These are phyloP conservation scores for Septoria linicola DNA, from an alignment of 2,329 filamentous ascomycete species.

Conservation along the genomic window DNA sequence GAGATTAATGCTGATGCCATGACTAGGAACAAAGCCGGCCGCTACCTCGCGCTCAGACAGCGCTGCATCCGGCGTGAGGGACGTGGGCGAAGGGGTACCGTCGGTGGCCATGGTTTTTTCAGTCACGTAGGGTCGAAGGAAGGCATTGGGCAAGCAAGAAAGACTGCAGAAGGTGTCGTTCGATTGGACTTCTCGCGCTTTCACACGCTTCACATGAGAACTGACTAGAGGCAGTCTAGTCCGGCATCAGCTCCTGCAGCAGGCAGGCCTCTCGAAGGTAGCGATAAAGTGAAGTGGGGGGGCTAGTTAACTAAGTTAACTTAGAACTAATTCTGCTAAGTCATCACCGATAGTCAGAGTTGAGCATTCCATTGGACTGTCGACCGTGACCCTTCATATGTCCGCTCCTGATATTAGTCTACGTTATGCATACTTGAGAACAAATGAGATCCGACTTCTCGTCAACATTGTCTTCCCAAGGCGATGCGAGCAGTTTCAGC, in stretches of 20 bases:
- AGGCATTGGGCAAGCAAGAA: background rate
- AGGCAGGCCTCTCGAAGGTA: too few relatives aligned
- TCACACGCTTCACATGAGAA: too few relatives aligned
- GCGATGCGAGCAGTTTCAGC: slow-evolving; percentile 8
- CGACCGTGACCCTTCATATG: too few relatives aligned
- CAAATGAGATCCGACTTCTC: slow-evolving; percentile 1
- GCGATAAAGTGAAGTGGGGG: too few relatives aligned
- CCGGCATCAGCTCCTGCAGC: slow-evolving; percentile 4
- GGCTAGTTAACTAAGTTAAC: too few relatives aligned
- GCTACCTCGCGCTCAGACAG: slow-evolving; percentile 19
- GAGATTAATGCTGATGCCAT: slow-evolving; percentile 51
- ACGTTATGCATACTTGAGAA: too few relatives aligned
- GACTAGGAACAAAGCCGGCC: slow-evolving; percentile 42
- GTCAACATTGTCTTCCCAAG: background rate
- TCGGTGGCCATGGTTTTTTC: slow-evolving; percentile 16
- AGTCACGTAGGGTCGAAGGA: slow-evolving; percentile 10
- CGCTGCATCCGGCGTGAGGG: slow-evolving; percentile 6
- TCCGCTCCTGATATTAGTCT: too few relatives aligned
- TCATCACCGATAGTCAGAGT: too few relatives aligned
- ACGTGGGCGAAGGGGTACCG: slow-evolving; percentile 1
- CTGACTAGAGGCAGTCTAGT: too few relatives aligned
- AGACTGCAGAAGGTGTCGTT: background rate
- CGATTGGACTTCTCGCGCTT: background rate
- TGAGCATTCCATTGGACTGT: too few relatives aligned
- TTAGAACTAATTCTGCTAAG: too few relatives aligned